phyloP scores from a whole-genome alignment of 2,329 filamentous ascomycete species.

The Arthrobotrys musiformis region DNA sequence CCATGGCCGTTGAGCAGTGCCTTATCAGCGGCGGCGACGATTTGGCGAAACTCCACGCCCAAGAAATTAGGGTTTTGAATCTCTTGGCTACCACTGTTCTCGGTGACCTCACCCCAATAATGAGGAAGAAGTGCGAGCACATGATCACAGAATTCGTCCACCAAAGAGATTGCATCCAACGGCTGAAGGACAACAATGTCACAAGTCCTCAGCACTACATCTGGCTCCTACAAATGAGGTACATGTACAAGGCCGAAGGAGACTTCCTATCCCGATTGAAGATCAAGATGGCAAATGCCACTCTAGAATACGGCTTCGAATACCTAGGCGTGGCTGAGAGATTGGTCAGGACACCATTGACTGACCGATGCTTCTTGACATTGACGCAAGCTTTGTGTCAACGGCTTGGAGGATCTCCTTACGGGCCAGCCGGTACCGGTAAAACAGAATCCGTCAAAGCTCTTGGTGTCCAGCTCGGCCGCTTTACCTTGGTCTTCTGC shows the following conservation, averaged over 20 bases:
- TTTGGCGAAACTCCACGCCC: slow-evolving; percentile 78
- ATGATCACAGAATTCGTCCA: slow-evolving; percentile 99
- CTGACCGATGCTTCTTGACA: slow-evolving; percentile 97
- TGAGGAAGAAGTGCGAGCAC: slow-evolving; percentile 96
- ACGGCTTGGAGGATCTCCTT: slow-evolving; percentile 93
- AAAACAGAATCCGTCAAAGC: slow-evolving; percentile 99
- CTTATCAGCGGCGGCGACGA: slow-evolving; percentile 77
- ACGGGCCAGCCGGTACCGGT: slow-evolving; percentile 95
- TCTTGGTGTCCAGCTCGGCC: slow-evolving; percentile 91
- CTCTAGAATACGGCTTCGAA: slow-evolving; percentile 95
- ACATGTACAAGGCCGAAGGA: slow-evolving; percentile 84
- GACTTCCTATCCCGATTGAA: slow-evolving; percentile 83
- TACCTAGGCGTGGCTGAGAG: slow-evolving; percentile 96
- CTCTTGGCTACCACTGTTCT: slow-evolving; percentile 89
- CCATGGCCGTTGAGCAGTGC: slow-evolving; percentile 79
- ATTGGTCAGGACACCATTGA: slow-evolving; percentile 94
- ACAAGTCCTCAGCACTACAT: slow-evolving; percentile 81
- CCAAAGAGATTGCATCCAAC: slow-evolving; percentile 91
- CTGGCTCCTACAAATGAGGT: slow-evolving; percentile 97
- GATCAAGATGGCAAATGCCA: slow-evolving; percentile 97
- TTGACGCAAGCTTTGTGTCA: slow-evolving; percentile 96
- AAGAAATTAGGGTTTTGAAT: slow-evolving; percentile 84
- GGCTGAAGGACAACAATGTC: slow-evolving; percentile 80
- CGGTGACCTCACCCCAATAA: slow-evolving; percentile 84
- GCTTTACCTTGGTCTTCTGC: slow-evolving; percentile 98